phyloP scores from a whole-genome alignment of 306 rosid genomes.

The Cucumis hystrix region DNA sequence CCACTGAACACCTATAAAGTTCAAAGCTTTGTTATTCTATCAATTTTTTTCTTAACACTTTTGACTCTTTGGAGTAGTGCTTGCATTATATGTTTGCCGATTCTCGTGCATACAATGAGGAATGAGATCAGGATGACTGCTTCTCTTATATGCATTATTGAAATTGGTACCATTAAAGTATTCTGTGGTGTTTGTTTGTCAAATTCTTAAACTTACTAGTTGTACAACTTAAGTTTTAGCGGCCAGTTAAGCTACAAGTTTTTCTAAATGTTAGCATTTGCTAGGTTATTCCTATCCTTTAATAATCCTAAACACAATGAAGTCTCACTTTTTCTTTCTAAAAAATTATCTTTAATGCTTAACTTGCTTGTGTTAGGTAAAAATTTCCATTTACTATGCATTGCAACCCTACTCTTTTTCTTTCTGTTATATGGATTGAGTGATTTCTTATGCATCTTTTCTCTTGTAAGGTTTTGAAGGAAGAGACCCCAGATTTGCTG shows the following conservation, averaged over 20 bases:
- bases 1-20: neutral
- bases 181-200: neutral
- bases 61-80: neutral
- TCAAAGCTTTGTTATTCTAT: neutral
- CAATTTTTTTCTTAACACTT: neutral
- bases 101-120: neutral
- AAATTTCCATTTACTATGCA: neutral
- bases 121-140: neutral
- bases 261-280: neutral
- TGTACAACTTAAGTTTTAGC: neutral
- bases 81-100: neutral
- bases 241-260: neutral
- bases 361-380: neutral
- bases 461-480: constrained; percentile 55
- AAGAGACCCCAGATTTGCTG: constrained; percentile 66
- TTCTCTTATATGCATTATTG: neutral
- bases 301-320: neutral
- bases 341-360: neutral
- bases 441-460: constrained; percentile 3
- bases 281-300: neutral
- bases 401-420: neutral
- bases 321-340: neutral
- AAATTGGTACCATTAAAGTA: neutral
- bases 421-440: neutral
- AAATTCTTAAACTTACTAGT: neutral